phyloP scores from a whole-genome alignment of 495 filamentous ascomycete genomes.

The Hypomontagnella submonticulosa region DNA sequence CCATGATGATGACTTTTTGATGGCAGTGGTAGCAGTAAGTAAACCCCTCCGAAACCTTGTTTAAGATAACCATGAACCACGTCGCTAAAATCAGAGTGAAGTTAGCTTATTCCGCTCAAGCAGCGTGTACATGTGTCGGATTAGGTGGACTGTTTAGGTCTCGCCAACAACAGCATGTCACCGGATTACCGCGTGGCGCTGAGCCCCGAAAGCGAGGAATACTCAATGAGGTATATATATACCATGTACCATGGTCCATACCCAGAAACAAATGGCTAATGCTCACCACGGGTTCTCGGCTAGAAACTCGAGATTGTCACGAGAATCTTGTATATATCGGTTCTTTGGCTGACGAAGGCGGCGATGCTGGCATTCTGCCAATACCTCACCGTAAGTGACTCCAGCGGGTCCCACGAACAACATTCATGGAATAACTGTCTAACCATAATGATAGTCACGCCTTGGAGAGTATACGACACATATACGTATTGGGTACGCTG shows the following conservation, averaged over 20 bases:
- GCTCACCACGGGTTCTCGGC: slow-evolving; percentile 51
- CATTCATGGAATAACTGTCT: no score
- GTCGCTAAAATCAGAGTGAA: not conserved
- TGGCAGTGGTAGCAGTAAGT: slow-evolving; percentile 65
- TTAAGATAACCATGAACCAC: no score
- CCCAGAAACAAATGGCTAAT: slow-evolving; percentile 8
- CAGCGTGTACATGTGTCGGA: not conserved
- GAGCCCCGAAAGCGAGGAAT: slow-evolving; percentile 61
- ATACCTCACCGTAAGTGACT: slow-evolving; percentile 63
- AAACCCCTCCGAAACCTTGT: not conserved
- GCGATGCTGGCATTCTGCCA: slow-evolving; percentile 70
- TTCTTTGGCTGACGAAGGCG: slow-evolving; percentile 68
- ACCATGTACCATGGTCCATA: no score
- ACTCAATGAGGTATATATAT: slow-evolving; percentile 52
- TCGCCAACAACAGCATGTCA: slow-evolving; percentile 70
- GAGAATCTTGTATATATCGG: slow-evolving; percentile 65
- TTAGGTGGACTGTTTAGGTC: slow-evolving; percentile 47
- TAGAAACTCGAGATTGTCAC: slow-evolving; percentile 68
- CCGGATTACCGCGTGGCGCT: slow-evolving; percentile 58
- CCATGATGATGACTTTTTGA: slow-evolving; percentile 68
- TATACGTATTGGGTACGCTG: slow-evolving; percentile 62
- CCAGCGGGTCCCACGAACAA: no score
- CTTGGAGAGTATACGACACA: slow-evolving; percentile 57
- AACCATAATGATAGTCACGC: slow-evolving; percentile 48
- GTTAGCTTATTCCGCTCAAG: slow-evolving; percentile 39